Percentiles rank a stretch among this genome's conserved stretches.
phyloP scores from a whole-genome alignment of 495 filamentous ascomycete genomes.

The Daldinia concentrica region DNA sequence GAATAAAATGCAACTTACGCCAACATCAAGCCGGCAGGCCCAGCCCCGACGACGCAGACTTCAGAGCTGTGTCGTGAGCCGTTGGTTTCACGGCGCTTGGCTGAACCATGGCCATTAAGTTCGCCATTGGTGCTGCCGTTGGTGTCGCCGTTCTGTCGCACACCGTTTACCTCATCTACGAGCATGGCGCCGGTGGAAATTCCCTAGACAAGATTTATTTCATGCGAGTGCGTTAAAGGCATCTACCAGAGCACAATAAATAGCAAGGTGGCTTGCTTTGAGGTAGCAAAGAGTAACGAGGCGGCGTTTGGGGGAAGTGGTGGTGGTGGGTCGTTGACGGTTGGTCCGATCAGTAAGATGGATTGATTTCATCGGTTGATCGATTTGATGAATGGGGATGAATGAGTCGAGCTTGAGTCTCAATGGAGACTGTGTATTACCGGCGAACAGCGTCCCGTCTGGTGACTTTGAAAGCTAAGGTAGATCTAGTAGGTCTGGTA shows the following conservation, averaged over 20 bases:
- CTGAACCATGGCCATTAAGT: slow-evolving; percentile 35
- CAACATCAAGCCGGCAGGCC: slow-evolving; percentile 75
- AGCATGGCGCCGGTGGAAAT: slow-evolving; percentile 31
- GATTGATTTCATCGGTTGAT: slow-evolving; percentile 29
- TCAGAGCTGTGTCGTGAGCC: slow-evolving; percentile 52
- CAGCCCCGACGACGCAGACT: slow-evolving; percentile 75
- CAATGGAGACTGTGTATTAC: slow-evolving; percentile 19
- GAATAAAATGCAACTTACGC: slow-evolving; percentile 55
- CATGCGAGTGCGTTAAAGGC: slow-evolving; percentile 24
- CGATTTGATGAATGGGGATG: slow-evolving; percentile 26
- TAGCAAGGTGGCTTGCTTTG: slow-evolving; percentile 32
- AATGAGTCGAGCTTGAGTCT: not conserved
- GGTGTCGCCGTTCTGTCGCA: slow-evolving; percentile 42
- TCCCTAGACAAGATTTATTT: slow-evolving; percentile 17
- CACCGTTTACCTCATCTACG: slow-evolving; percentile 39
- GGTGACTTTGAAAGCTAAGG: not conserved
- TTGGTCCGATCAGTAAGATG: slow-evolving; percentile 30
- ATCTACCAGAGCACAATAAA: slow-evolving; percentile 26
- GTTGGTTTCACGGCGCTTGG: slow-evolving; percentile 42
- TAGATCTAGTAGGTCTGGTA: not conserved
- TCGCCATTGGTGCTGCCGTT: slow-evolving; percentile 39
- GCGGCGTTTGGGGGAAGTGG: slow-evolving; percentile 1
- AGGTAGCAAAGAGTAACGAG: slow-evolving; percentile 33
- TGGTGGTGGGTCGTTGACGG: slow-evolving; percentile 30
- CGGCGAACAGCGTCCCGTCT: slow-evolving; percentile 41